Base-by-base conservation (phyloP, 106 monocot species). In the Platanthera guangdongensis region DNA sequence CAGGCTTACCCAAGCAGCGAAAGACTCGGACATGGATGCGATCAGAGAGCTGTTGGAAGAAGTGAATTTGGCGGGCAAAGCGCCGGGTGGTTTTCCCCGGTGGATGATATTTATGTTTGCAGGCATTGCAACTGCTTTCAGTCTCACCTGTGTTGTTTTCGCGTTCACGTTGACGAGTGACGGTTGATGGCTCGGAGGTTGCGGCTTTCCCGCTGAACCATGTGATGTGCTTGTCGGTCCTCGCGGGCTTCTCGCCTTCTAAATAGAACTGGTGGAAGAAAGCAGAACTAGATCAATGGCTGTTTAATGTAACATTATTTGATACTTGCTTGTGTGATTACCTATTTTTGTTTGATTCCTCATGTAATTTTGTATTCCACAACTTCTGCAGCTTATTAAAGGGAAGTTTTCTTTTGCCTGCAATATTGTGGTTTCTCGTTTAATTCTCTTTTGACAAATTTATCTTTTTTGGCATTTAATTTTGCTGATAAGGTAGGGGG, bases 11-110 rank as follows among this genome's bases (percentile, higher is more conserved):
- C 89, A 78, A 7, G 93, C 94, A 0, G 94, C 85, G 6, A 99
- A 94, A 73, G 94, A 99, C 80, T 90, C 91, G 0, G 92, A 99
- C 73, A 84, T 99, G 9, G 88, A 92, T 55, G 79, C 85, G 65
- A 84, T 99, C 1, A 88, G 86, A 62, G 83, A 83, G 14, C 81
- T 94, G 22, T 60, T 99, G 62, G 78, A 87, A 63, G 84, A 92
- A 75, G 89, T 99, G 39, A 94, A 99, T 73, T 52, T 67, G 47
- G 94, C 97, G 8, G 91, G 94, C 22, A 80, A 90, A 75, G 87
- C 84, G 28, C 83, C 5, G 62, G 77, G 71, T 65, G 71, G 82
- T 12, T 81, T 75, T 73, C 87, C 94, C 0, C 80, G 86, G 21
- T 68, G 80, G 80, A 82, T 85, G n/a, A 82, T 94, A 57, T 84